A percentile compares a stretch with the other conserved stretches of the same genome.
These are phyloP conservation scores for Amylostereum areolatum DNA, from an alignment of 1,284 basidiomycete species.

Conservation along the genomic window DNA sequence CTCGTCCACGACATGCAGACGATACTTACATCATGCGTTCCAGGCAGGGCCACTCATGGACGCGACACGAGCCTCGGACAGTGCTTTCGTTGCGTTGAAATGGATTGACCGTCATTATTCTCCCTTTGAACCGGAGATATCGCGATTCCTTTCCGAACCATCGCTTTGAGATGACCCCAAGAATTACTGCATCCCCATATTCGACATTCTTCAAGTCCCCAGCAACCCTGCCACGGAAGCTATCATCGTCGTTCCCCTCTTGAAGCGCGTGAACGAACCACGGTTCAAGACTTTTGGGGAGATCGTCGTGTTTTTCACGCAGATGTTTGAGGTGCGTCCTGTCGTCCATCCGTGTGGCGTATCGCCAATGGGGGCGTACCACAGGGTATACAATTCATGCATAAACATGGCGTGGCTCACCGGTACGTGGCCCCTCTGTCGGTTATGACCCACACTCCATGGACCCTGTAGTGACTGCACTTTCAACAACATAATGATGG, in stretches of 20 bases:
- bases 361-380: too few relatives aligned
- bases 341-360: not conserved
- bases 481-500: constrained; percentile 29
- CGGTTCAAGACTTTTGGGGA: not conserved
- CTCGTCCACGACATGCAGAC: too few relatives aligned
- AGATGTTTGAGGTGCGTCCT: not conserved
- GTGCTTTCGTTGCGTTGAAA: not conserved
- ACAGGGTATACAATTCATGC: constrained; percentile 31
- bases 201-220: not conserved
- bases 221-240: not conserved
- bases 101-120: constrained; percentile 1
- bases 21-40: not conserved
- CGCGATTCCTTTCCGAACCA: constrained; percentile 15
- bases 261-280: not conserved
- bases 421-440: constrained; percentile 9
- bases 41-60: not conserved
- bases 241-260: not conserved
- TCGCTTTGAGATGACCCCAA: constrained; percentile 13
- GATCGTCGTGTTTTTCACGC: not conserved
- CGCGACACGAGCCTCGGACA: not conserved
- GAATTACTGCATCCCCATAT: not conserved
- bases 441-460: not conserved
- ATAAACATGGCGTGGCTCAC: constrained; percentile 21
- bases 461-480: constrained; percentile 28
- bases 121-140: constrained; percentile 9